Conservation (phyloP, 306 rosid species). For the Dalbergia cultrata region DNA sequence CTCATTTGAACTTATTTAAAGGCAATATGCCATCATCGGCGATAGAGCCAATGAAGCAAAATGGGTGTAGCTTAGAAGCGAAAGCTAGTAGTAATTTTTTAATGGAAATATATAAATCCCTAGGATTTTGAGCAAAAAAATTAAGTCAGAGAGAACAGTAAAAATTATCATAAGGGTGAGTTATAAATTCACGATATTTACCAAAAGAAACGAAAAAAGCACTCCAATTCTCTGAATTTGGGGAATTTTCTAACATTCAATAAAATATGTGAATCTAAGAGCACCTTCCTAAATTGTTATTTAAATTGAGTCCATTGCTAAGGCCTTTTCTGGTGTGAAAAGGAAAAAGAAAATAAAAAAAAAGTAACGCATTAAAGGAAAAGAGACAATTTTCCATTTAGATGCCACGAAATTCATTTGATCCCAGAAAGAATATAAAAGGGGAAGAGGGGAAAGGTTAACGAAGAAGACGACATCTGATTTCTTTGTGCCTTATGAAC, state of each 20-base stretch:
- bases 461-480: constrained; percentile 44
- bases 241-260: not conserved
- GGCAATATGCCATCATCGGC: constrained; percentile 55
- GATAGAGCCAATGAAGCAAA: constrained; percentile 38
- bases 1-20: constrained; percentile 63
- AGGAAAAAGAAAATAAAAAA: constrained; percentile 9
- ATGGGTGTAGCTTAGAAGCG: not conserved
- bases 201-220: not conserved
- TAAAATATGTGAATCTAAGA: constrained; percentile 4
- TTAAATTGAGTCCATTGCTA: not conserved
- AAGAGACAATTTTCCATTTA: constrained; percentile 24
- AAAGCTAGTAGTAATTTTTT: not conserved
- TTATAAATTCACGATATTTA: not conserved
- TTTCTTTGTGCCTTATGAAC: constrained; percentile 47
- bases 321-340: constrained; percentile 35
- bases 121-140: not conserved
- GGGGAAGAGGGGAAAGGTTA: not conserved
- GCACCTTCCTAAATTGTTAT: constrained; percentile 2
- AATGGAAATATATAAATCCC: not conserved
- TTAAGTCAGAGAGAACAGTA: not conserved
- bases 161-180: not conserved
- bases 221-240: not conserved
- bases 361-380: constrained; percentile 9
- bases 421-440: not conserved
- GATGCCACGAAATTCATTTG: constrained; percentile 28